Evolutionary conservation across 2,329 filamentous ascomycete species (phyloP), one percentile per base, ranked within the genome.

Genomic region (Sordariomycetes sp.): DNA sequence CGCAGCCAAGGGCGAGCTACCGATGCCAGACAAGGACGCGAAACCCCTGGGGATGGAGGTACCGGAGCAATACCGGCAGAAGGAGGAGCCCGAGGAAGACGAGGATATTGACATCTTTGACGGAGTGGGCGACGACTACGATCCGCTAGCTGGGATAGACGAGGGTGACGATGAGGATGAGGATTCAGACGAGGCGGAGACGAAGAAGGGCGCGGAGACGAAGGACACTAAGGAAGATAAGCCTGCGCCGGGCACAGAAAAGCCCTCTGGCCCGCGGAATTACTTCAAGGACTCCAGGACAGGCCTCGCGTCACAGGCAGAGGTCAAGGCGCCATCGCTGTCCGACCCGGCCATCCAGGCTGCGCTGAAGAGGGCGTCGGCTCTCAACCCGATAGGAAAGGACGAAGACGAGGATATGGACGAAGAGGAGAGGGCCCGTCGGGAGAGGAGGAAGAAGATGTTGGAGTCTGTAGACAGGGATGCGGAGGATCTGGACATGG

Each of bases 401-500:
- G 63, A 69, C 62, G 64, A 62, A 2, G 64, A 63, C 2, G 68
- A 69, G 8, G 68, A 67, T 8, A 68, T 70, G 2, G 71, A 72
- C 12, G 69, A 70, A 6, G 70, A 72, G 39, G 74, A 74, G 5
- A 74, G 70, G 63, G 81, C 81, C 1, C 81, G 84, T 60, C 80
- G 86, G 61, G 84, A 84, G 54, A 84, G 86, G 8, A 81, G 85
- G 55, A 86, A 83, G 68, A 86, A 81, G 62, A 87, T 96, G 74
- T 75, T 96, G 6, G 76, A 85, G 63, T 79, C 79, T 59, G 82
- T 84, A 57, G 86, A 88, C 62, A 81, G 91, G 53, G 92, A 97
- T 67, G 83, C 90, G 53, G 85, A 92, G 58, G 92, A 99, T 70
- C 80, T 99, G 72, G 94, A 99, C 66, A 82, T 97, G 76, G 92